These are phyloP conservation scores for Capronia coronata DNA, from an alignment of 2,329 filamentous ascomycete species.

Conservation along the genomic window DNA sequence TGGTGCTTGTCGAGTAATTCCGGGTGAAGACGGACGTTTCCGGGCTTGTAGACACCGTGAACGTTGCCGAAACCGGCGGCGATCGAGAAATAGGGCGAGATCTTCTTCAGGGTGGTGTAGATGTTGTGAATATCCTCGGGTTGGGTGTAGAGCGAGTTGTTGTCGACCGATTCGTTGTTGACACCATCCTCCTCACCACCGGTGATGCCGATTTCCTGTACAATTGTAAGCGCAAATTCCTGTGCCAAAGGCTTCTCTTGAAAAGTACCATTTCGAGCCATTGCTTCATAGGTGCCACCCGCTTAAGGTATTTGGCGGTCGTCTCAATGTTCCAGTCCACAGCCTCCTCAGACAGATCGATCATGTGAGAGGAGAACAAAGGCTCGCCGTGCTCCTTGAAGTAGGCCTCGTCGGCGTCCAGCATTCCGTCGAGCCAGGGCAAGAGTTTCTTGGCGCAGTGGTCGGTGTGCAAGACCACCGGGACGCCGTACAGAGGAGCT, in stretches of 20 bases:
- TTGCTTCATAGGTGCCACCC: constrained; percentile 93
- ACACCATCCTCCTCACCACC: constrained; percentile 97
- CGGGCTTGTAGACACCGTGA: constrained; percentile 97
- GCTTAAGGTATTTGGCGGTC: constrained; percentile 88
- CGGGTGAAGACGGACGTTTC: constrained; percentile 94
- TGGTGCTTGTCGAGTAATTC: constrained; percentile 97
- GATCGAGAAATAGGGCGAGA: constrained; percentile 96
- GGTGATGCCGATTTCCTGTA: constrained; percentile 77
- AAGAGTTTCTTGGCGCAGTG: constrained; percentile 99
- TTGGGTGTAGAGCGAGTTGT: constrained; percentile 95
- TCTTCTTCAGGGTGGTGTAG: constrained; percentile 74
- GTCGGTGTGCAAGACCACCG: constrained; percentile 92
- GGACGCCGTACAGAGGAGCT: constrained; percentile 79
- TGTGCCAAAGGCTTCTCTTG: not conserved
- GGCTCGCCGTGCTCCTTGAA: constrained; percentile 91
- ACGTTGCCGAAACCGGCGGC: constrained; percentile 98
- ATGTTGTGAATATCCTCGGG: constrained; percentile 92
- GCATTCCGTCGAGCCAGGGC: constrained; percentile 93
- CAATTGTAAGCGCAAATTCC: constrained; percentile 5
- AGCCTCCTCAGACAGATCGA: constrained; percentile 87
- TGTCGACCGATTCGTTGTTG: constrained; percentile 97
- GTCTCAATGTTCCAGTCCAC: constrained; percentile 88
- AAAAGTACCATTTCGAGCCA: constrained; percentile 88
- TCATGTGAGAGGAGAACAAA: constrained; percentile 97
- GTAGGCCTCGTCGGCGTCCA: constrained; percentile 88